Percentiles rank a stretch among this genome's conserved stretches.
These are phyloP conservation scores for Syncephalis plumigaleata DNA, from an alignment of 371 early-diverging fungal genomes.

Conservation along the genomic window DNA sequence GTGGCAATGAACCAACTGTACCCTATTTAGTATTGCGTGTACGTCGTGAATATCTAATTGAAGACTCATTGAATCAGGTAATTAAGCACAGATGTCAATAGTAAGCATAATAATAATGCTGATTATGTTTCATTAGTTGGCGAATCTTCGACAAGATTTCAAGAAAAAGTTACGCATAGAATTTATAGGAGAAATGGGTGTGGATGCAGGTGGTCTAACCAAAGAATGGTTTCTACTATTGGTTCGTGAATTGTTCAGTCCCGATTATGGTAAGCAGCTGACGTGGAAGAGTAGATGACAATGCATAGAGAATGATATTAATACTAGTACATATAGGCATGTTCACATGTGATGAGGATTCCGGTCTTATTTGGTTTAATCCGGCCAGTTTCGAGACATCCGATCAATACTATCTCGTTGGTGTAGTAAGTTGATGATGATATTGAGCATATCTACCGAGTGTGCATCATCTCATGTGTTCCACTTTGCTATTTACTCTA, in stretches of 20 bases:
- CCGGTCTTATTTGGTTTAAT: conserved; percentile 82
- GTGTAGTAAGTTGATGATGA: conserved; percentile 31
- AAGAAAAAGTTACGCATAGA: conserved; percentile 72
- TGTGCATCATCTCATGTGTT: background rate
- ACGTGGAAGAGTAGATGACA: background rate
- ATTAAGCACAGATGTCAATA: background rate
- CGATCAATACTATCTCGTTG: conserved; percentile 84
- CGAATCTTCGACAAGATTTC: conserved; percentile 30
- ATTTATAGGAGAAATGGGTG: conserved; percentile 78
- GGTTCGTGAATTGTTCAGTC: conserved; percentile 80
- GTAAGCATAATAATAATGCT: background rate
- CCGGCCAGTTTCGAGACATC: conserved; percentile 67
- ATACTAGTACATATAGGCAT: conserved; percentile 18
- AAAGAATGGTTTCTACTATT: conserved; percentile 92
- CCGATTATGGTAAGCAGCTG: conserved; percentile 49
- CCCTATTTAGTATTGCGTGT: conserved; percentile 69
- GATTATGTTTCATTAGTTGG: conserved; percentile 7
- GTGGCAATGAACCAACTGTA: conserved; percentile 56
- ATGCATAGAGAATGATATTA: too few species aligned
- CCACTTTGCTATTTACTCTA: conserved; percentile 4
- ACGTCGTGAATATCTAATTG: conserved; percentile 65
- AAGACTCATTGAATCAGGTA: conserved; percentile 63
- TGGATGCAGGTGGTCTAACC: conserved; percentile 91
- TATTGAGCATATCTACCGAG: background rate
- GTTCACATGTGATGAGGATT: conserved; percentile 55